phyloP scores from a whole-genome alignment of 257 asterid species.

The Solanum lignicaule region DNA sequence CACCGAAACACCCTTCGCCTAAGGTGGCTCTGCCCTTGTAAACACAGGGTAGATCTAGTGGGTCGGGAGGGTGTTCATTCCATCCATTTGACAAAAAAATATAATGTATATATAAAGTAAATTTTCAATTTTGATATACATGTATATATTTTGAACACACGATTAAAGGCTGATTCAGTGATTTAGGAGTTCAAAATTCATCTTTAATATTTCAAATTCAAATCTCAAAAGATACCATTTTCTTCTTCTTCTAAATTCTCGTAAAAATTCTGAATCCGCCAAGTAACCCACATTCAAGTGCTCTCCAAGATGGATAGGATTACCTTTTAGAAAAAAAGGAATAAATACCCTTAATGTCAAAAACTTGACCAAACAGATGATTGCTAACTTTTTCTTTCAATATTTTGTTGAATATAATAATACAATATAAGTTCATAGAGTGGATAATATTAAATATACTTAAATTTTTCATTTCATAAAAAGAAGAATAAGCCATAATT shows the following conservation, averaged over 20 bases:
- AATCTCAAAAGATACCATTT: too few species aligned
- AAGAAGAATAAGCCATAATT: not conserved
- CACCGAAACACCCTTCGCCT: not conserved
- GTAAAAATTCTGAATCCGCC: not conserved
- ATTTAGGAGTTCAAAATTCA: not conserved
- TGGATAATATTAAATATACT: not conserved
- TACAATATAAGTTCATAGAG: not conserved
- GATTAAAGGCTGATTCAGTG: too few species aligned
- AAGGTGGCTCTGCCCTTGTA: not conserved
- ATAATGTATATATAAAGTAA: too few species aligned
- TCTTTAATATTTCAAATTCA: too few species aligned
- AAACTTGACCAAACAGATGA: not conserved
- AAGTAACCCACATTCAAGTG: not conserved
- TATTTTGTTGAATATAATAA: not conserved
- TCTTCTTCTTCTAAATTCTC: too few species aligned
- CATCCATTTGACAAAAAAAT: not conserved
- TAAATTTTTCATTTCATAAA: not conserved
- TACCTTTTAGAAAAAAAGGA: not conserved
- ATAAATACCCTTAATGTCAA: not conserved
- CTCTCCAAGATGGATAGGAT: not conserved
- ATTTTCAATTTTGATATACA: too few species aligned
- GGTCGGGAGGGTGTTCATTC: not conserved
- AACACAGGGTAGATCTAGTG: not conserved
- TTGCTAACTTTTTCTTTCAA: not conserved
- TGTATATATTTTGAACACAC: too few species aligned